Conservation (phyloP, 1,284 basidiomycete genomes). For the Rhodotorula sp. region DNA sequence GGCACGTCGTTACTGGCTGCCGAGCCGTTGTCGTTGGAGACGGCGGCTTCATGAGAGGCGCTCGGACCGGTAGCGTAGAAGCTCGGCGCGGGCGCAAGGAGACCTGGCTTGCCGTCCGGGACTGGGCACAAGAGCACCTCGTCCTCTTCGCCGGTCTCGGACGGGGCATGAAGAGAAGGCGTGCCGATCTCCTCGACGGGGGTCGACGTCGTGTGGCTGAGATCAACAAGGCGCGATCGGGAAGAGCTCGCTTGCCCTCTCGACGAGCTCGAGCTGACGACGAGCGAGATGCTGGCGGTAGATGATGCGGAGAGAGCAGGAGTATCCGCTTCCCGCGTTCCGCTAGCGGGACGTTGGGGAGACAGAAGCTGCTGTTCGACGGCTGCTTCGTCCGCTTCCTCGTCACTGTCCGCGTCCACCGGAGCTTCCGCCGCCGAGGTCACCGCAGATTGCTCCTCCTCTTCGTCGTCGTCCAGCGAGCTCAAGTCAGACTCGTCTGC, state of each 20-base stretch:
- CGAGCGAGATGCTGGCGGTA: background rate
- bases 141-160: slow-evolving; percentile 1
- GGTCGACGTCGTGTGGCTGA: slow-evolving; percentile 3
- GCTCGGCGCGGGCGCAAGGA: background rate
- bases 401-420: background rate
- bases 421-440: background rate
- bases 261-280: slow-evolving; percentile 16
- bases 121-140: background rate
- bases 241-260: background rate
- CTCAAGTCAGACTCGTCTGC: slow-evolving; percentile 19
- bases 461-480: slow-evolving; percentile 9
- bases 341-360: background rate
- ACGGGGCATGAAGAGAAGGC: background rate
- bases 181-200: slow-evolving; percentile 17
- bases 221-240: background rate
- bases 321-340: background rate
- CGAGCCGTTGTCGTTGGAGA: background rate
- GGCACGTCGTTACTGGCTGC: background rate
- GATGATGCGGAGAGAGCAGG: background rate
- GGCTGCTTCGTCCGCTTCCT: slow-evolving; percentile 6
- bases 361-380: background rate
- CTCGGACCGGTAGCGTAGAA: slow-evolving; percentile 10
- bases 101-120: background rate
- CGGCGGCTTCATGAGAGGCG: background rate
- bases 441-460: background rate